These are phyloP conservation scores for Dactylis glomerata DNA, from an alignment of 176 grass and related monocot species.

Conservation along the genomic window DNA sequence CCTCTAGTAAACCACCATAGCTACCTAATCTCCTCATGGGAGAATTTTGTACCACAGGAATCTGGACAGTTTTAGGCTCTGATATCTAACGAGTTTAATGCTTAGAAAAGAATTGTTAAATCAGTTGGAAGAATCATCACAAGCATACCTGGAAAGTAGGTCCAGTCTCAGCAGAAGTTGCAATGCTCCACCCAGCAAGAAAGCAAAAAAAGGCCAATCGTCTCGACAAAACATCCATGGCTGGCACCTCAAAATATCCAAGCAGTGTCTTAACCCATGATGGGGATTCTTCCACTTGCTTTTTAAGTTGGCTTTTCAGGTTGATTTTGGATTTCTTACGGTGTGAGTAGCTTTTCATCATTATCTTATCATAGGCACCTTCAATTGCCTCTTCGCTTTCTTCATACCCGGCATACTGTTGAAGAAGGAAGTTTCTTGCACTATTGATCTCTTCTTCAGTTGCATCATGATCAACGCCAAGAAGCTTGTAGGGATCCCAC, in stretches of 20 bases:
- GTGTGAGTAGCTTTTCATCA: constrained; percentile 70
- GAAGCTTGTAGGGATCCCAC: constrained; percentile 81
- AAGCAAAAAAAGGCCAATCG: constrained; percentile 71
- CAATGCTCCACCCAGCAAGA: constrained; percentile 89
- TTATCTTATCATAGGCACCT: constrained; percentile 90
- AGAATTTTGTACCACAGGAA: background rate
- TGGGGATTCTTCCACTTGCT: constrained; percentile 79
- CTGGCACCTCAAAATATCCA: constrained; percentile 62
- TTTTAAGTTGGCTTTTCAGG: constrained; percentile 64
- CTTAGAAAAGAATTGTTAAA: background rate
- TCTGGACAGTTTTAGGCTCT: background rate
- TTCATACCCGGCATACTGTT: constrained; percentile 76
- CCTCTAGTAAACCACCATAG: background rate
- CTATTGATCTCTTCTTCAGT: constrained; percentile 81
- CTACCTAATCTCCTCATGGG: background rate
- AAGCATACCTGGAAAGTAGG: constrained; percentile 85
- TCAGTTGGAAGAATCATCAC: background rate
- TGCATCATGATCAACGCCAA: constrained; percentile 72
- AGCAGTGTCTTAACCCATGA: constrained; percentile 76
- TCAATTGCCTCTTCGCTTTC: constrained; percentile 80
- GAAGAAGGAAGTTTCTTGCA: constrained; percentile 66
- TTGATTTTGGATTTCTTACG: constrained; percentile 83
- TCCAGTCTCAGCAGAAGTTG: constrained; percentile 72
- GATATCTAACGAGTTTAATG: background rate
- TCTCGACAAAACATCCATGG: constrained; percentile 47